These are phyloP conservation scores for Aegilops umbellulata DNA, from an alignment of 176 grass and related monocot species.

Conservation along the genomic window DNA sequence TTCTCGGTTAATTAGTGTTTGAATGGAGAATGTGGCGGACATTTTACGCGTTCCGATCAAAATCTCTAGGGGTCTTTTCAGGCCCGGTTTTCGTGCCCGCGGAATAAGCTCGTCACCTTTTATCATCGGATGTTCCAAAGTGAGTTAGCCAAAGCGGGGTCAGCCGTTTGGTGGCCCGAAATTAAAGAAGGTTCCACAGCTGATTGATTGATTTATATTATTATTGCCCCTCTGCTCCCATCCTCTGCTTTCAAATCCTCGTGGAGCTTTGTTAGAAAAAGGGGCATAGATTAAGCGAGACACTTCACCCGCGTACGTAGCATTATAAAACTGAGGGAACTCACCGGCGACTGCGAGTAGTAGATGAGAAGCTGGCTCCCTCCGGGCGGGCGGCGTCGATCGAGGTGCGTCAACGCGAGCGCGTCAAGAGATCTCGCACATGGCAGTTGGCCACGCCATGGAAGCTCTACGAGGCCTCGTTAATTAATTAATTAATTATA, in stretches of 20 bases:
- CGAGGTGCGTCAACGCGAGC: neutral
- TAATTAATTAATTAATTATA: neutral
- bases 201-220: neutral
- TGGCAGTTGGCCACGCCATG: neutral
- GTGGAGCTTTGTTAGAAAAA: neutral
- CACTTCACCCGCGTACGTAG: conserved; percentile 8
- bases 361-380: conserved; percentile 4
- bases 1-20: neutral
- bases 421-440: neutral
- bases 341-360: neutral
- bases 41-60: neutral
- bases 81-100: neutral
- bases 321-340: neutral
- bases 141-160: neutral
- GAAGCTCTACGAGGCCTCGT: conserved; percentile 24
- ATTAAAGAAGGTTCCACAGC: neutral
- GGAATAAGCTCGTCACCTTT: neutral
- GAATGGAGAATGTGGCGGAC: neutral
- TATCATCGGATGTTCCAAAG: conserved; percentile 1
- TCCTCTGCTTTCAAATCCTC: neutral
- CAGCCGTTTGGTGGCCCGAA: conserved; percentile 12
- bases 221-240: too few relatives aligned
- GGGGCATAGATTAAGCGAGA: neutral
- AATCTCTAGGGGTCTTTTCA: neutral
- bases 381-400: neutral